A percentile compares a stretch with the other conserved stretches of the same genome.
Conservation (phyloP, 331 rosid genomes). For the Rosa hybrid region DNA sequence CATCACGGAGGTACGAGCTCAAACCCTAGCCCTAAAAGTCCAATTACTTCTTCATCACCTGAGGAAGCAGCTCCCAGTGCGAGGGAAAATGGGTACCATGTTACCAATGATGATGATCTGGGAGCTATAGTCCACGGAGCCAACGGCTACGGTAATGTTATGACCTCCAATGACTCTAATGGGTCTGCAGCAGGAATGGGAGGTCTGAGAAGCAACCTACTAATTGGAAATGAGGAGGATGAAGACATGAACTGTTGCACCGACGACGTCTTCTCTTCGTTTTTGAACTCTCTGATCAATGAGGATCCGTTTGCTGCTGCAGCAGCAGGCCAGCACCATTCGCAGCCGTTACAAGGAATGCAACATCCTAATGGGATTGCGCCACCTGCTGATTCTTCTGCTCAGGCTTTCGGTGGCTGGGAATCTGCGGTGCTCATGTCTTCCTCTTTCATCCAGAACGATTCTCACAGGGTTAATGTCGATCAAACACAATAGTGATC, state of each 20-base stretch:
- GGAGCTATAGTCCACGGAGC: background rate
- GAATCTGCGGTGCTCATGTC: slow-evolving; percentile 44
- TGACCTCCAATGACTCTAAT: slow-evolving; percentile 4
- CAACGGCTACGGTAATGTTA: background rate
- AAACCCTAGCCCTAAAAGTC: slow-evolving; percentile 13
- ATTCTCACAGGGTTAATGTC: slow-evolving; percentile 21
- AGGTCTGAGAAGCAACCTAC: background rate
- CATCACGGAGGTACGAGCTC: background rate
- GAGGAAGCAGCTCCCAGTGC: background rate
- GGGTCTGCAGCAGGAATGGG: slow-evolving; percentile 2
- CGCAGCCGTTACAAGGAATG: slow-evolving; percentile 5
- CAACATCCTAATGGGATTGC: slow-evolving; percentile 15
- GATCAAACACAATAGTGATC: slow-evolving; percentile 11
- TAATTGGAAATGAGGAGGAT: slow-evolving; percentile 12
- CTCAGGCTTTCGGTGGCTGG: slow-evolving; percentile 32
- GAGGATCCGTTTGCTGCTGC: slow-evolving; percentile 53
- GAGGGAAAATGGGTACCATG: slow-evolving; percentile 1
- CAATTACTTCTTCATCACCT: slow-evolving; percentile 11
- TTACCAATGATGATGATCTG: background rate
- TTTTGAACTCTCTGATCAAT: slow-evolving; percentile 66
- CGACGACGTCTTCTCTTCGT: slow-evolving; percentile 69
- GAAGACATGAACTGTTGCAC: slow-evolving; percentile 38
- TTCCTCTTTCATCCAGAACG: slow-evolving; percentile 35
- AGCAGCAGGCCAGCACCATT: slow-evolving; percentile 28
- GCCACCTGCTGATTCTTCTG: background rate